These are phyloP conservation scores for Wallacemonas sp. DNA, from an alignment of 208 protist species.

Conservation along the genomic window DNA sequence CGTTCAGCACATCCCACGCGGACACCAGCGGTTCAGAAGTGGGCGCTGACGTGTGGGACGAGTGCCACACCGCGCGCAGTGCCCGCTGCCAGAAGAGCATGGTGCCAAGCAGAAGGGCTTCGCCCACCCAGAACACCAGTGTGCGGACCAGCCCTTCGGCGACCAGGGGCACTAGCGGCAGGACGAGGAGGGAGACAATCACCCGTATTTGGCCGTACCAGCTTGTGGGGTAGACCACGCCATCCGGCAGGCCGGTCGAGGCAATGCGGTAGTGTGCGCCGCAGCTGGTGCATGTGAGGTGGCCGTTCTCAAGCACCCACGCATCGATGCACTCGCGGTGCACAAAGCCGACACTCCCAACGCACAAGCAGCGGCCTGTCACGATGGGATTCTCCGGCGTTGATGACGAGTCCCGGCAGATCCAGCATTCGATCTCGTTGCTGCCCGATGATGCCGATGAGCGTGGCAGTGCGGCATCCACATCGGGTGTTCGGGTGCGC, in stretches of 20 bases:
- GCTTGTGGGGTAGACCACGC: constrained; percentile 17
- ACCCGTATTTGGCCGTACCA: constrained; percentile 22
- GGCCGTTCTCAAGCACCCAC: constrained; percentile 63
- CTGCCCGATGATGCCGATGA: background rate
- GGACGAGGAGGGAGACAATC: constrained; percentile 29
- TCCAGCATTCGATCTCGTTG: constrained; percentile 54
- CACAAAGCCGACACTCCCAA: constrained; percentile 59
- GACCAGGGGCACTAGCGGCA: constrained; percentile 21
- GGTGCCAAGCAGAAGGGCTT: background rate
- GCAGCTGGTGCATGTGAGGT: constrained; percentile 55
- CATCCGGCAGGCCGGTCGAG: constrained; percentile 19
- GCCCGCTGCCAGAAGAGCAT: constrained; percentile 10
- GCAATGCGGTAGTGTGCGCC: constrained; percentile 45
- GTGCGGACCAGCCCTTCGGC: background rate
- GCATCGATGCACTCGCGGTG: constrained; percentile 72
- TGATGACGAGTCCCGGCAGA: constrained; percentile 50
- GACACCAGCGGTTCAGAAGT: too few species aligned
- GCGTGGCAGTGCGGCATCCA: too few species aligned
- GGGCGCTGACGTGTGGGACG: too few species aligned
- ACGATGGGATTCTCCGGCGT: constrained; percentile 52
- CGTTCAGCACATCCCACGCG: constrained; percentile 6
- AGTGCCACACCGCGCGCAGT: background rate
- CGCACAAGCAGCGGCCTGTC: constrained; percentile 52
- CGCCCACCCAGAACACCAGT: constrained; percentile 3
- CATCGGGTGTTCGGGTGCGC: background rate